Evolutionary conservation across 148 eudicot genomes (phyloP).

Genomic region (Cornus florida): DNA sequence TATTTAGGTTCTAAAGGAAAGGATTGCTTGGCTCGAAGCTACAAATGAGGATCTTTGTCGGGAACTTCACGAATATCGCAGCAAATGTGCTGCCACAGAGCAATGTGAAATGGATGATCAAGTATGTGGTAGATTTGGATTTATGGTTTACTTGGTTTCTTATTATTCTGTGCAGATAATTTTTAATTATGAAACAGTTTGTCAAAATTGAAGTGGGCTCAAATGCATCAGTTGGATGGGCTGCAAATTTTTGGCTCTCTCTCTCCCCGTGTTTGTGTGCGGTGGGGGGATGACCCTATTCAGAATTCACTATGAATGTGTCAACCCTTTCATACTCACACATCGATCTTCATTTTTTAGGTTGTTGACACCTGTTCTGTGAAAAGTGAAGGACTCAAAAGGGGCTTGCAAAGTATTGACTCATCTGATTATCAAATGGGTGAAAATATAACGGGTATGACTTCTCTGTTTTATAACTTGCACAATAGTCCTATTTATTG

Average conservation of each 20-base stretch:
- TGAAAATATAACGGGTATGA: conserved; percentile 65
- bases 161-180: too few species aligned
- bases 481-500: background rate
- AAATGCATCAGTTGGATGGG: too few species aligned
- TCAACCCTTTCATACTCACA: background rate
- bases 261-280: background rate
- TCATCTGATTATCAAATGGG: conserved; percentile 81
- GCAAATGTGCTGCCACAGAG: conserved; percentile 50
- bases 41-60: conserved; percentile 81
- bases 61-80: conserved; percentile 71
- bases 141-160: background rate
- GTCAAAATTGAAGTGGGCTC: background rate
- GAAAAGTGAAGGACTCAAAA: conserved; percentile 76
- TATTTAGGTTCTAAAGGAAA: conserved; percentile 68
- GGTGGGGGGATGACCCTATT: background rate
- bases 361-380: conserved; percentile 44
- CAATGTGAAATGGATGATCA: conserved; percentile 50
- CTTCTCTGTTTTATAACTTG: conserved; percentile 13
- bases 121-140: conserved; percentile 34
- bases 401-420: conserved; percentile 89
- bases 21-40: conserved; percentile 90
- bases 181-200: too few species aligned
- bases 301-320: background rate
- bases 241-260: background rate
- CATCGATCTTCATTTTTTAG: conserved; percentile 25